phyloP scores from a whole-genome alignment of 2,329 filamentous ascomycete genomes.

The Cucurbitaria berberidis region DNA sequence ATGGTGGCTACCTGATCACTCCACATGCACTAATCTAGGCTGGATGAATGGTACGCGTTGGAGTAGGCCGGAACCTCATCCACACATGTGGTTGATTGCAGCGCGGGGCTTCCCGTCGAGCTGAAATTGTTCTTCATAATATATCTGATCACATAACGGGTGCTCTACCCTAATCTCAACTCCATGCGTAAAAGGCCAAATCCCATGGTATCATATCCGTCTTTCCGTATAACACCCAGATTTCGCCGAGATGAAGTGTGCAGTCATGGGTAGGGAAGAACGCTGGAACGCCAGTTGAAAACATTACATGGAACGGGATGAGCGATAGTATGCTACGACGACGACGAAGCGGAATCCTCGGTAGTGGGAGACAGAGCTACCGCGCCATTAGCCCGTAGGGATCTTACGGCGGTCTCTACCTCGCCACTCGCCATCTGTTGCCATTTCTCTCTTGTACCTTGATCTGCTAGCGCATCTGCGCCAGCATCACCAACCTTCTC shows the following conservation, averaged over 20 bases:
- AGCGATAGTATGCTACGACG: constrained; percentile 19
- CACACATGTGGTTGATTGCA: too few relatives aligned
- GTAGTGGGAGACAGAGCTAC: constrained; percentile 27
- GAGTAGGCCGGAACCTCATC: too few relatives aligned
- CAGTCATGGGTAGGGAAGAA: not conserved
- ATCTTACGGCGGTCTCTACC: constrained; percentile 73
- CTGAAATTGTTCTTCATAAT: not conserved
- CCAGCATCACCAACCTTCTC: constrained; percentile 62
- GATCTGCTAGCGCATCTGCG: constrained; percentile 62
- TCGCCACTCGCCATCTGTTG: constrained; percentile 79
- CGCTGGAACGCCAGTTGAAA: not conserved
- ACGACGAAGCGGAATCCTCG: constrained; percentile 40
- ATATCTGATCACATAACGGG: not conserved
- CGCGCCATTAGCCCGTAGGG: constrained; percentile 25
- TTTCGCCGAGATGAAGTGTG: not conserved
- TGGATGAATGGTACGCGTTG: too few relatives aligned
- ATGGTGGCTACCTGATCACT: too few relatives aligned
- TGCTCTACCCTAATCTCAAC: constrained; percentile 3
- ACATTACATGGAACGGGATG: not conserved
- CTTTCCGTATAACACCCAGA: not conserved
- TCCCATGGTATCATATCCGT: constrained; percentile 5
- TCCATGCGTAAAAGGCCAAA: constrained; percentile 7
- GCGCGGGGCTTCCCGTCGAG: not conserved
- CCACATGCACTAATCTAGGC: too few relatives aligned
- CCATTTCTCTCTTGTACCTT: constrained; percentile 71